These are phyloP conservation scores for Radiomyces spectabilis DNA, from an alignment of 192 early-diverging fungal genomes.

Conservation along the genomic window DNA sequence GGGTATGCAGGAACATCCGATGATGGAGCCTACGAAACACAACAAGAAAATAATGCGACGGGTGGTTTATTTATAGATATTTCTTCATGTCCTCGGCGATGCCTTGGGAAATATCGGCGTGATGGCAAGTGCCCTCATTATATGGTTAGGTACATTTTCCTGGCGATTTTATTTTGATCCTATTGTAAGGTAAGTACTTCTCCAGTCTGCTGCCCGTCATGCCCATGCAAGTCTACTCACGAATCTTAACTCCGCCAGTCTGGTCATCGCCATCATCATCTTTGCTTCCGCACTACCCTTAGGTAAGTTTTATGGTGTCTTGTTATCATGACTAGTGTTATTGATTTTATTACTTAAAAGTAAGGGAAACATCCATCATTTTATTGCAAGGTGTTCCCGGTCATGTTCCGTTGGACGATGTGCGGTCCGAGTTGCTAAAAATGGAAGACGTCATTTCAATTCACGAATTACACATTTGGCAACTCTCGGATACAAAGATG, in stretches of 20 bases:
- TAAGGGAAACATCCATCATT: constrained; percentile 61
- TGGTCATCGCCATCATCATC: constrained; percentile 58
- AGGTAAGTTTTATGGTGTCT: constrained; percentile 13
- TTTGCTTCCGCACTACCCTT: constrained; percentile 40
- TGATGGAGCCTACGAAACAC: too few relatives aligned
- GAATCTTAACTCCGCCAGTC: constrained; percentile 12
- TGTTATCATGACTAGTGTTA: neutral
- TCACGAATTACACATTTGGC: constrained; percentile 93
- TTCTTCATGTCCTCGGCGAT: constrained; percentile 89
- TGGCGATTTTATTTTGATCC: constrained; percentile 89
- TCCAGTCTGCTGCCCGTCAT: too few relatives aligned
- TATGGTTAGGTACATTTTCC: constrained; percentile 55
- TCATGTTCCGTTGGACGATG: constrained; percentile 51
- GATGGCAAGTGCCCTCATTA: constrained; percentile 69
- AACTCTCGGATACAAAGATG: constrained; percentile 75
- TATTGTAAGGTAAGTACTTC: constrained; percentile 59
- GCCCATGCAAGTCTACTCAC: neutral
- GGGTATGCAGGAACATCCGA: constrained; percentile 15
- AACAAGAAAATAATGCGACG: too few relatives aligned
- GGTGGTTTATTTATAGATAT: constrained; percentile 42
- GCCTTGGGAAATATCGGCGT: constrained; percentile 84
- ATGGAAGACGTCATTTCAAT: constrained; percentile 59
- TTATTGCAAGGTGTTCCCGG: constrained; percentile 77
- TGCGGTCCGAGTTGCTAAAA: constrained; percentile 54
- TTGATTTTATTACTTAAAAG: constrained; percentile 6